Evolutionary conservation across 2,329 filamentous ascomycete genomes (phyloP), one percentile per base, ranked within the genome.

Genomic region (Epichloe sylvatica): DNA sequence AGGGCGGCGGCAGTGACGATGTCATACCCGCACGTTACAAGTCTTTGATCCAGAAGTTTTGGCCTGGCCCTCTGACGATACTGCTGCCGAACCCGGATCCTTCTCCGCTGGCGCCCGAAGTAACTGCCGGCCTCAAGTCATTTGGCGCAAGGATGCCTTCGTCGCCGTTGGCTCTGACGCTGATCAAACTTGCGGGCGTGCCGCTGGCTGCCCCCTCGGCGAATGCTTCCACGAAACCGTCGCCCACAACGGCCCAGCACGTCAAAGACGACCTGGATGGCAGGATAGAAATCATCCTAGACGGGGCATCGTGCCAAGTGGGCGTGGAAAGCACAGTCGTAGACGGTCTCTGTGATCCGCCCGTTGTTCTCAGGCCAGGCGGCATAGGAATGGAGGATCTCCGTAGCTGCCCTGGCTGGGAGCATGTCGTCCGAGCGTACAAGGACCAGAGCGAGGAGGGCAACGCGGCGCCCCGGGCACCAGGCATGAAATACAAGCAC

Each of bases 401-500:
- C 50, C 74, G 84, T 41, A 62, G 70, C 39, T 88, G 84, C 60
- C 70, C 75, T 0, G 91, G 91, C 1, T 98, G 92, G 91, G 83
- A 89, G 62, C 69, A 77, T 38, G 86, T 88, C 1, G 73, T 76
- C 53, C 80, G 84, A 52, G 91, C 78, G 11, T 97, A 96, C 65
- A 81, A 83, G 60, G 88, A 95, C 59, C 75, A 76, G 51, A 79
- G 80, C 15, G 79, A 87, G 58, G 73, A 78, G 19, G 83, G 78
- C 5, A 78, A 77, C 46, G 70, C 64, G 1, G 75, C 76, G 9
- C 92, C 92, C 0, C 76, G 87, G 50, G 92, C 92, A 1, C 92
- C 92, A 0, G 92, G 92, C 1, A 98, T 98, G 92, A 98, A 98
- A 68, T 98, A 98, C 64, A 87, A 92, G 62, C 92, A 98, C 64